Evolutionary conservation across 768 basidiomycete species (phyloP).

Genomic region (Lentinula edodes): DNA sequence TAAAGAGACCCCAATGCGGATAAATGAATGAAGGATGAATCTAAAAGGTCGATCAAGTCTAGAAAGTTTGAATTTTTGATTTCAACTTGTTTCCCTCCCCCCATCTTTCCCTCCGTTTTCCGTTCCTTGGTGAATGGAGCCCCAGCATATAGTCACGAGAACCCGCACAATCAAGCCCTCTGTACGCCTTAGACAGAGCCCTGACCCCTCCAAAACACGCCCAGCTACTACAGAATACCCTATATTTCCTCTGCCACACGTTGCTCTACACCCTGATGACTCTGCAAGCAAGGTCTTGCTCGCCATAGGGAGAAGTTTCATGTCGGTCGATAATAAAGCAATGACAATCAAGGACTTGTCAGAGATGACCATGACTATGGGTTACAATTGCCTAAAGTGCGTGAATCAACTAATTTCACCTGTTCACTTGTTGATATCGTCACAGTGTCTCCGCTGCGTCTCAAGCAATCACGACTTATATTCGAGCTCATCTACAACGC

Average conservation of each 20-base stretch:
- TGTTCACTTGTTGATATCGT: constrained; percentile 3
- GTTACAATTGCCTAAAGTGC: constrained; percentile 73
- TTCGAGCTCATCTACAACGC: constrained; percentile 66
- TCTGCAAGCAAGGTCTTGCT: constrained; percentile 66
- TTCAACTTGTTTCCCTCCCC: constrained; percentile 16
- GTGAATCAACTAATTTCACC: constrained; percentile 22
- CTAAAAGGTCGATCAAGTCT: constrained; percentile 3
- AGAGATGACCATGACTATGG: constrained; percentile 58
- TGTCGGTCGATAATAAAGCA: constrained; percentile 75
- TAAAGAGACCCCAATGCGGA: constrained; percentile 3
- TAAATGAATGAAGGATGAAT: constrained; percentile 4
- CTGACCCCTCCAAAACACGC: constrained; percentile 31
- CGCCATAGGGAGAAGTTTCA: constrained; percentile 66
- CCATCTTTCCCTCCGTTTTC: constrained; percentile 21
- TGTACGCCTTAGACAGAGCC: constrained; percentile 41
- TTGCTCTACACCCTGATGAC: constrained; percentile 73
- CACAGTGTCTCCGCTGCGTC: constrained; percentile 69
- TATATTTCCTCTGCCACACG: constrained; percentile 40
- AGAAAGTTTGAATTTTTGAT: constrained; percentile 3
- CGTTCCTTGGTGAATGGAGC: constrained; percentile 9
- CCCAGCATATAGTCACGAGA: not conserved
- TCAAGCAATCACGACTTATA: constrained; percentile 81
- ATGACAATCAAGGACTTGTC: constrained; percentile 86
- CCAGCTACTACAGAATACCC: constrained; percentile 14
- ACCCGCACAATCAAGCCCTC: constrained; percentile 38